phyloP scores from a whole-genome alignment of 768 basidiomycete genomes.

The Rhodotorula toruloides region DNA sequence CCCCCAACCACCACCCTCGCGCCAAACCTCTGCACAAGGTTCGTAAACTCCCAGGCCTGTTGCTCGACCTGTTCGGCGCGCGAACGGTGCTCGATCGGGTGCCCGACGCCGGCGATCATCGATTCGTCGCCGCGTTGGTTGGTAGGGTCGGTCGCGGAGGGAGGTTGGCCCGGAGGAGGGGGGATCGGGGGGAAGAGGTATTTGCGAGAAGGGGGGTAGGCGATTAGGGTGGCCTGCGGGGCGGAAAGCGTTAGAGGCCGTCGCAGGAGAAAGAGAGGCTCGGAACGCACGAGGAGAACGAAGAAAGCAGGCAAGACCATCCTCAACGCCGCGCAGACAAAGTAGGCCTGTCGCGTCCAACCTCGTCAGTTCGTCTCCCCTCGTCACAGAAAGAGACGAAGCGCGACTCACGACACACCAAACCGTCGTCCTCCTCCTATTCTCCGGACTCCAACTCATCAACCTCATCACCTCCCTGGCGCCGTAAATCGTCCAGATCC shows the following conservation, averaged over 20 bases:
- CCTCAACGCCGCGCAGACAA: constrained; percentile 46
- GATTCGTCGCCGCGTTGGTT: constrained; percentile 49
- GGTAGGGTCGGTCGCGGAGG: constrained; percentile 49
- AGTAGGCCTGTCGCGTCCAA: constrained; percentile 42
- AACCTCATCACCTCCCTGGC: constrained; percentile 45
- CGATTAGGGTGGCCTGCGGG: constrained; percentile 39
- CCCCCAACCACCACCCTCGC: constrained; percentile 45
- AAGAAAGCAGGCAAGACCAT: constrained; percentile 46
- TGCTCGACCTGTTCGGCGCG: constrained; percentile 50
- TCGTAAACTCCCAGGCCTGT: constrained; percentile 49
- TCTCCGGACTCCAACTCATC: constrained; percentile 47
- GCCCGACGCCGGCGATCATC: constrained; percentile 45
- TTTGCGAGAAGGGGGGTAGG: constrained; percentile 45
- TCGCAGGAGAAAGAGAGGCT: neutral
- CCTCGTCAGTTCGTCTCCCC: neutral
- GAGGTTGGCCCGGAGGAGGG: constrained; percentile 46
- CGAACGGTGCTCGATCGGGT: constrained; percentile 45
- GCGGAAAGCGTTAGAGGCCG: neutral
- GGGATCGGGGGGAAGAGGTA: constrained; percentile 47
- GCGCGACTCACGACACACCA: constrained; percentile 41
- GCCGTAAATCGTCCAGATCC: constrained; percentile 45
- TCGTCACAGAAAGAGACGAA: neutral
- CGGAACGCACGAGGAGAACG: constrained; percentile 42
- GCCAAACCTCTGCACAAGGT: constrained; percentile 37
- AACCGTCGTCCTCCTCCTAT: constrained; percentile 43